phyloP scores from a whole-genome alignment of 192 early-diverging fungal genomes.

The Podila horticola region DNA sequence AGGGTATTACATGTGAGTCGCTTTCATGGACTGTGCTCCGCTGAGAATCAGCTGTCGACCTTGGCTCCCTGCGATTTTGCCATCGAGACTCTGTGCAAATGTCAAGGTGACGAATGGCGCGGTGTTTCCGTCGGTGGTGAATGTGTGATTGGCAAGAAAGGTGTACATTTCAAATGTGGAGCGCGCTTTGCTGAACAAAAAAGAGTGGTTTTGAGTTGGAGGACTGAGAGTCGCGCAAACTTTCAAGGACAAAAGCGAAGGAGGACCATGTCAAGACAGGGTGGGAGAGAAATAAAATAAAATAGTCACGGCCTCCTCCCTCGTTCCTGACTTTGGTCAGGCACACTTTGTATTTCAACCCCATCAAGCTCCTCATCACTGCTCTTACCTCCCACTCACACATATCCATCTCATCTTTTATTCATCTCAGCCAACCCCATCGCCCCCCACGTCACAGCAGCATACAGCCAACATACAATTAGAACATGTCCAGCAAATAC shows the following conservation, averaged over 20 bases:
- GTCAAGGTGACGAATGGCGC: conserved; percentile 80
- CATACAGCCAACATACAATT: not conserved
- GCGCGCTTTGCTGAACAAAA: no score
- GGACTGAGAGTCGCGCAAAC: conserved; percentile 2
- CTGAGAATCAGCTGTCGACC: conserved; percentile 76
- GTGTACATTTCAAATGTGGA: conserved; percentile 1
- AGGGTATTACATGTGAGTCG: conserved; percentile 75
- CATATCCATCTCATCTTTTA: not conserved
- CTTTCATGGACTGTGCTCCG: conserved; percentile 73
- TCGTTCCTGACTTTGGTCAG: not conserved
- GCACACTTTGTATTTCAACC: not conserved
- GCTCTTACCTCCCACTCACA: not conserved
- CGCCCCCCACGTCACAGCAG: not conserved
- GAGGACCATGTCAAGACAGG: not conserved
- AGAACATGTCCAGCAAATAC: conserved; percentile 75
- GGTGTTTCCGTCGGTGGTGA: not conserved
- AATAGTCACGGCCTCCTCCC: not conserved
- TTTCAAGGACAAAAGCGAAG: not conserved
- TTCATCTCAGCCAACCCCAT: not conserved
- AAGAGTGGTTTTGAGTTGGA: not conserved
- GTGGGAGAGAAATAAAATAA: not conserved
- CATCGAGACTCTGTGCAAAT: conserved; percentile 91
- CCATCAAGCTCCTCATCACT: no score
- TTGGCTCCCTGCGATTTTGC: conserved; percentile 70
- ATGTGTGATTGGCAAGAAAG: conserved; percentile 23